These are phyloP conservation scores for Lipomyces yamadae DNA, from an alignment of 805 yeast species.

Conservation along the genomic window DNA sequence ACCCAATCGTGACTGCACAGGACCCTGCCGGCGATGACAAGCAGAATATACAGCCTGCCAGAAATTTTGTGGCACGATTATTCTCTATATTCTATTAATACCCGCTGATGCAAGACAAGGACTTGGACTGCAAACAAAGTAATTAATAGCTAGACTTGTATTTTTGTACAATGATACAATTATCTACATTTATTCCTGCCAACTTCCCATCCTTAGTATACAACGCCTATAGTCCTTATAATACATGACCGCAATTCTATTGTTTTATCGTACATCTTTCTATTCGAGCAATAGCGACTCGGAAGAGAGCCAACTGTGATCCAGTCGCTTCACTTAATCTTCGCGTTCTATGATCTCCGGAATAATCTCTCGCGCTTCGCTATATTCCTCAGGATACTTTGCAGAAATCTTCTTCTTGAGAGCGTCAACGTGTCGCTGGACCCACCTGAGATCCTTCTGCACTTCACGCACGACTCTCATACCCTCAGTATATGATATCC, in stretches of 20 bases:
- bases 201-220: not conserved
- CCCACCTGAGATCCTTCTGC: slow-evolving; percentile 36
- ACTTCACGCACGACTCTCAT: slow-evolving; percentile 28
- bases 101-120: not conserved
- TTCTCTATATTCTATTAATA: not conserved
- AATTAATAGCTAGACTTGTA: not conserved
- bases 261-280: not conserved
- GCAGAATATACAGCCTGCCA: not conserved
- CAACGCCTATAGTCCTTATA: not conserved
- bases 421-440: slow-evolving; percentile 31
- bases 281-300: not conserved
- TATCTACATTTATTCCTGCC: not conserved
- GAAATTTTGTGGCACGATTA: not conserved
- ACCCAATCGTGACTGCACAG: not conserved
- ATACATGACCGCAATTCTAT: not conserved
- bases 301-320: no score
- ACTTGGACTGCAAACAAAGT: not conserved
- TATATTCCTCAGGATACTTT: slow-evolving; percentile 26
- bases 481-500: slow-evolving; percentile 31
- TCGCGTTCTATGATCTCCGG: slow-evolving; percentile 37
- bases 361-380: slow-evolving; percentile 28
- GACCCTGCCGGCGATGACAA: not conserved
- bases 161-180: not conserved
- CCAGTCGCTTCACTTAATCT: slow-evolving; percentile 7
- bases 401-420: slow-evolving; percentile 26